Evolutionary conservation across 257 asterid species (phyloP), one percentile per base, ranked within the genome.

Genomic region (Cinchona pubescens): DNA sequence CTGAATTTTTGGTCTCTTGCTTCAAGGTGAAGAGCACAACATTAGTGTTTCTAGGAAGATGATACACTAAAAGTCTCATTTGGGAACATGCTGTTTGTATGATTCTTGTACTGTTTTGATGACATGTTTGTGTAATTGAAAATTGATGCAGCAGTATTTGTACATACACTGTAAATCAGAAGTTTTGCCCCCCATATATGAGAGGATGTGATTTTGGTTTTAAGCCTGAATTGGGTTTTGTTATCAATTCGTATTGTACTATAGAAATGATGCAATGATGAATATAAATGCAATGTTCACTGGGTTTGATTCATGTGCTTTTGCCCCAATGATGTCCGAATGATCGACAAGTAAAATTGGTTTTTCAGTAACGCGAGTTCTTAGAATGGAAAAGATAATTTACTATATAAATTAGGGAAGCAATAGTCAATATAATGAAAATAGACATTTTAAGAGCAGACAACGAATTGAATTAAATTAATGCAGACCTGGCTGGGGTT

Each of bases 1-100:
- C 78, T 92, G 37, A 92, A 89, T 63, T 94, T 89, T 77, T 94
- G 98, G 99, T 89, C 98, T 8, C 86, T 94, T 78, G 98, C 98
- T 76, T 90, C 99, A 27, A 80, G 96, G 76, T 89, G 86, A 84
- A 73, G 72, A 40, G 78, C 25, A 46, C n/a, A 56, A 46, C 76
- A 62, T 62, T 21, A 29, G 35, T 62, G 48, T 61, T 38, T 29
- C 46, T 3, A 3, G 73, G 16, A 56, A 43, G 42, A 38, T 48
- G 34, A 53, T 51, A 3, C 25, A 0, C n/a, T 73, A 64, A 43
- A 61, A 53, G 64, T 46, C 23, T 45, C 51, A 32, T 56, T 49
- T 64, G 38, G 43, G 43, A 63, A 19, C 18, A 69, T 27, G 40
- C 34, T 60, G 72, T 72, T 79, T 64, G 69, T 51, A 37, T 75